phyloP scores from a whole-genome alignment of 768 basidiomycete genomes.

The Tephrocybe sp. region DNA sequence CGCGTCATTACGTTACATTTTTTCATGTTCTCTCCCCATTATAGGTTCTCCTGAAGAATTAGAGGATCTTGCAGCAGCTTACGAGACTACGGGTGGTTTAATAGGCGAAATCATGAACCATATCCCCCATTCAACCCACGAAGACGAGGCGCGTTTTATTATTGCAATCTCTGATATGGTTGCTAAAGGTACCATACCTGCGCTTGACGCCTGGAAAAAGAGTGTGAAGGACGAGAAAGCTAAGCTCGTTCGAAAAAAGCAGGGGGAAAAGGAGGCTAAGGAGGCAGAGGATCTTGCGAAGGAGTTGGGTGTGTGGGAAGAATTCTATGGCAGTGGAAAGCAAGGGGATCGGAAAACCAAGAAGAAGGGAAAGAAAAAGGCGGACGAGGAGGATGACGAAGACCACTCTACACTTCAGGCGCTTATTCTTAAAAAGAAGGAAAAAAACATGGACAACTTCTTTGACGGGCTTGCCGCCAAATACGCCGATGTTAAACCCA shows the following conservation, averaged over 20 bases:
- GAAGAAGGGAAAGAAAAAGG: conserved; percentile 43
- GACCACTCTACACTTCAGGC: conserved; percentile 75
- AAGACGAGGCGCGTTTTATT: conserved; percentile 87
- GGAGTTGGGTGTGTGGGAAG: conserved; percentile 92
- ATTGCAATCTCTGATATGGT: conserved; percentile 66
- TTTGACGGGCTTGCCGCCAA: conserved; percentile 75
- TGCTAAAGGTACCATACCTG: conserved; percentile 50
- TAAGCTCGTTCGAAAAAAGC: conserved; percentile 67
- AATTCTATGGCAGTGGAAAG: conserved; percentile 83
- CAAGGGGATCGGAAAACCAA: conserved; percentile 54
- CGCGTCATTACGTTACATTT: neutral
- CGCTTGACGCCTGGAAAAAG: conserved; percentile 61
- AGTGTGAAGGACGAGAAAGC: conserved; percentile 80
- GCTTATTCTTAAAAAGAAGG: conserved; percentile 73
- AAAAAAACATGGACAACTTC: conserved; percentile 65
- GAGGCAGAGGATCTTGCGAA: conserved; percentile 85
- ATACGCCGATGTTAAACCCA: conserved; percentile 53
- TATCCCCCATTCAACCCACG: conserved; percentile 81
- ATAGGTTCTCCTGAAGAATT: conserved; percentile 85
- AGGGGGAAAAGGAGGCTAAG: conserved; percentile 71
- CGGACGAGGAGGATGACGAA: conserved; percentile 31
- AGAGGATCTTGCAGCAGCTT: conserved; percentile 75
- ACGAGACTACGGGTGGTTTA: conserved; percentile 66
- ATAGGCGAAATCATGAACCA: conserved; percentile 79
- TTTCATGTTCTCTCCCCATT: neutral